A percentile compares a stretch with the other conserved stretches of the same genome.
Conservation (phyloP, 1,284 basidiomycete genomes). For the Ustilago curta region DNA sequence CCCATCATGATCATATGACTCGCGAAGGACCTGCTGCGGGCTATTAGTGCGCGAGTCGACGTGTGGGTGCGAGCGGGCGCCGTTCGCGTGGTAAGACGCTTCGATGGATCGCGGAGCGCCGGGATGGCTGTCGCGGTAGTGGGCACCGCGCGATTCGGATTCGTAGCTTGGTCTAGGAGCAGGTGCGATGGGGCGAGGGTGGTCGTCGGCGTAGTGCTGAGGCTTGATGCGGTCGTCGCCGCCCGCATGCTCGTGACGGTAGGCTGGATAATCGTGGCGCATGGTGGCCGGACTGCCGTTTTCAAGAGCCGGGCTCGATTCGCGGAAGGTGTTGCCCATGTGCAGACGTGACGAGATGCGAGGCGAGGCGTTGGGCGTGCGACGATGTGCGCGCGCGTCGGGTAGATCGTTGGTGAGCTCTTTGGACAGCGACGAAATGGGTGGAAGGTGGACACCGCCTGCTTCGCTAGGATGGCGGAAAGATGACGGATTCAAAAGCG, state of each 20-base stretch:
- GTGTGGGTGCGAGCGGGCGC: conserved; percentile 13
- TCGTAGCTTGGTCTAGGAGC: conserved; percentile 34
- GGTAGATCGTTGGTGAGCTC: conserved; percentile 34
- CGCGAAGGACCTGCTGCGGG: conserved; percentile 25
- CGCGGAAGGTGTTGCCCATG: conserved; percentile 51
- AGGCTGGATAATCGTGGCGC: conserved; percentile 35
- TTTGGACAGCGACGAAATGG: conserved; percentile 46
- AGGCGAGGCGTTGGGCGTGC: conserved; percentile 43
- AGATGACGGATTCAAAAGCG: conserved; percentile 34
- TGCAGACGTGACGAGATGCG: conserved; percentile 27
- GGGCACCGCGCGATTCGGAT: conserved; percentile 19
- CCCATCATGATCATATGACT: conserved; percentile 26
- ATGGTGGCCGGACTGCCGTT: conserved; percentile 40
- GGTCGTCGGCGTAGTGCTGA: conserved; percentile 35
- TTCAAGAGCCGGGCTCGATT: conserved; percentile 43
- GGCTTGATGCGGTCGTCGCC: conserved; percentile 33
- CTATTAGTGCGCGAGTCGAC: conserved; percentile 28
- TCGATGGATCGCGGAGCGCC: conserved; percentile 19
- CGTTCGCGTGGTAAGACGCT: conserved; percentile 26
- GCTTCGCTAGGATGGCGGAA: conserved; percentile 39
- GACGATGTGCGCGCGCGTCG: conserved; percentile 34
- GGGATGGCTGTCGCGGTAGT: conserved; percentile 16
- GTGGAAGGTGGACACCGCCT: conserved; percentile 37
- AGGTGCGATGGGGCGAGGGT: conserved; percentile 33
- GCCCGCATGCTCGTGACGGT: conserved; percentile 31